Percentiles rank a stretch among this genome's conserved stretches.
Conservation (phyloP, 2,329 filamentous ascomycete genomes). For the Fonsecaea nubica region DNA sequence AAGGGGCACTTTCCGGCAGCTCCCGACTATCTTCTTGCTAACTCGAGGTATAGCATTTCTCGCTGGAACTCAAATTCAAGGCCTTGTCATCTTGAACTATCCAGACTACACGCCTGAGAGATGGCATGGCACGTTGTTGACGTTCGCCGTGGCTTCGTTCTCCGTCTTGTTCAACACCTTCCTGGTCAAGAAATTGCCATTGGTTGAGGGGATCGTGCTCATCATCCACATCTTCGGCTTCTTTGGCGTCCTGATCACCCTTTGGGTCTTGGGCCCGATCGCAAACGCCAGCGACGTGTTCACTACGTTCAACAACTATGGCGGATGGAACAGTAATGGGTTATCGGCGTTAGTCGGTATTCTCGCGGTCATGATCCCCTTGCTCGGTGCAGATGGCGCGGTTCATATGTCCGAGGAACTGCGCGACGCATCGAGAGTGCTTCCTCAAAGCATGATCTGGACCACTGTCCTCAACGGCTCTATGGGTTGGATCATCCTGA, state of each 20-base stretch:
- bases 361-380: constrained; percentile 39
- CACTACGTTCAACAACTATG: constrained; percentile 48
- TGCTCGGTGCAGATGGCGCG: constrained; percentile 41
- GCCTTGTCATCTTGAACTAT: constrained; percentile 53
- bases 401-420: constrained; percentile 48
- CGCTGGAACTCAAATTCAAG: constrained; percentile 55
- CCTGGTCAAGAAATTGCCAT: constrained; percentile 48
- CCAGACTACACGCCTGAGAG: constrained; percentile 49
- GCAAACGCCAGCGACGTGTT: constrained; percentile 49
- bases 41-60: constrained; percentile 46
- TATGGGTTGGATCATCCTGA: constrained; percentile 48
- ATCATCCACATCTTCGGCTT: constrained; percentile 53
- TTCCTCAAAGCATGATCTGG: constrained; percentile 49
- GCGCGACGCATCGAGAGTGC: constrained; percentile 45
- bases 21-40: not conserved
- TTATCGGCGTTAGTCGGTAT: constrained; percentile 44
- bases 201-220: constrained; percentile 51
- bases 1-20: constrained; percentile 39
- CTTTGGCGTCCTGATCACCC: constrained; percentile 52
- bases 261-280: constrained; percentile 53
- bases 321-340: constrained; percentile 47
- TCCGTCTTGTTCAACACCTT: constrained; percentile 53
- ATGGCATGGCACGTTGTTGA: constrained; percentile 56
- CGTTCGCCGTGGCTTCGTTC: constrained; percentile 49
- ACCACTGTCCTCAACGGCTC: constrained; percentile 48